Base-by-base conservation (phyloP, 1,139 yeast genomes). In the Zhuliangozyma blackwelliae region DNA sequence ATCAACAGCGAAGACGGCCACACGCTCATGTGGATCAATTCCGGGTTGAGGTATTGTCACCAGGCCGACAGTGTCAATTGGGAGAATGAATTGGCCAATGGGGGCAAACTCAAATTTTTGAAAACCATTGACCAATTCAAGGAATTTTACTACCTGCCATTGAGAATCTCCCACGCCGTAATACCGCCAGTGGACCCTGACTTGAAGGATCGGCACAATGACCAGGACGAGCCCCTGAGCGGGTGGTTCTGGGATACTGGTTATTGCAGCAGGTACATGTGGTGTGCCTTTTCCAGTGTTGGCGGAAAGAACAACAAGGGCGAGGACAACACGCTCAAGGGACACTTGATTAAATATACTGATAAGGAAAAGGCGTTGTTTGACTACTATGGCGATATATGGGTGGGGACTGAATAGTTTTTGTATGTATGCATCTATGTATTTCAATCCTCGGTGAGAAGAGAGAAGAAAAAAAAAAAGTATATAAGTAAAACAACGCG, bases 281-380 rank as follows among this genome's bases (percentile, higher is more conserved):
- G 72, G 66, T 69, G 75, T 58, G 73, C 69, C 2, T 68, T 64
- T 46, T 62, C 66, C 29, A 45, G 53, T 12, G 56, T 68, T 38
- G 75, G 75, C 32, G 74, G 67, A 7, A 44, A 34, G 63, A 60
- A 55, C 11, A 43, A 12, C 30, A 27, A 48, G 31, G 61, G 58
- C 10, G 37, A 32, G 5, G 61, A 58, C 32, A 60, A 53, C 36
- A 50, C 56, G 7, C 55, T 55, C 37, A 33, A 40, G 3, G 68
- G 68, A 5, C 41, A 40, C 23, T 39, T 56, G 27, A 47, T 62
- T 26, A 51, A 50, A 19, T 63, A 57, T 45, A 57, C 48, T 33
- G 35, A 51, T 16, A 37, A 45, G 5, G 48, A 55, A 3, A 39
- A 44, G 19, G 53, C 55, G 10, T 47, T 61, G 27, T 58, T 56